Evolutionary conservation across 306 rosid species (phyloP).

Genomic region (Ochetophila trinervis): DNA sequence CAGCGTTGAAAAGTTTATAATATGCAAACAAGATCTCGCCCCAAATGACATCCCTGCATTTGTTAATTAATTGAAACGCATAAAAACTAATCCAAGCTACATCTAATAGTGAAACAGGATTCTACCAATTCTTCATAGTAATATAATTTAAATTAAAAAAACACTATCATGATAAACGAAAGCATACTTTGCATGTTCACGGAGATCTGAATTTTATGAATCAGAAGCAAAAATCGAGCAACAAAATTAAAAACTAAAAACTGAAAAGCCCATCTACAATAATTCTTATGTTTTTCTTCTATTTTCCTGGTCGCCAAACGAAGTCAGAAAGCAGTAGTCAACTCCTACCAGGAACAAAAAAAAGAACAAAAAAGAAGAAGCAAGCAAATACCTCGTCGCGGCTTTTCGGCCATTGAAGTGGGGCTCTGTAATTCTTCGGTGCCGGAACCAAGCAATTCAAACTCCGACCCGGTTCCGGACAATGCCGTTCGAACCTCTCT

Average conservation of each 20-base stretch:
- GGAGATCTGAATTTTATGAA: neutral
- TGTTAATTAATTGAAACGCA: neutral
- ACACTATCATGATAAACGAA: neutral
- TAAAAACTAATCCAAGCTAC: neutral
- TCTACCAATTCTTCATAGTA: neutral
- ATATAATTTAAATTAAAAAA: neutral
- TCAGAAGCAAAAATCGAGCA: too few species aligned
- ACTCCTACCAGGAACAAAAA: neutral
- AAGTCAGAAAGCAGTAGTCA: neutral
- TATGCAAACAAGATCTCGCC: neutral
- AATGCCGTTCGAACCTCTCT: slow-evolving; percentile 76
- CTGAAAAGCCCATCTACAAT: too few species aligned
- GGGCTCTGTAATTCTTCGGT: slow-evolving; percentile 63
- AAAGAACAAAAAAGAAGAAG: too few species aligned
- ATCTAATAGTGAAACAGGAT: neutral
- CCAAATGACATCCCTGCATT: neutral
- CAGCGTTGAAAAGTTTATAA: neutral
- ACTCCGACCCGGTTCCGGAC: slow-evolving; percentile 47
- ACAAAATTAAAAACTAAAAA: too few species aligned
- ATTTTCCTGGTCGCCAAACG: neutral
- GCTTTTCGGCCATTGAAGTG: slow-evolving; percentile 93
- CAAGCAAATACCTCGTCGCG: slow-evolving; percentile 68
- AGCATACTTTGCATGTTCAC: neutral
- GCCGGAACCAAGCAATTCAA: slow-evolving; percentile 92
- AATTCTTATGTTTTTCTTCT: neutral